Evolutionary conservation across 192 early-diverging fungal genomes (phyloP), one percentile per base, ranked within the genome.

Genomic region (Coemansia umbellata): DNA sequence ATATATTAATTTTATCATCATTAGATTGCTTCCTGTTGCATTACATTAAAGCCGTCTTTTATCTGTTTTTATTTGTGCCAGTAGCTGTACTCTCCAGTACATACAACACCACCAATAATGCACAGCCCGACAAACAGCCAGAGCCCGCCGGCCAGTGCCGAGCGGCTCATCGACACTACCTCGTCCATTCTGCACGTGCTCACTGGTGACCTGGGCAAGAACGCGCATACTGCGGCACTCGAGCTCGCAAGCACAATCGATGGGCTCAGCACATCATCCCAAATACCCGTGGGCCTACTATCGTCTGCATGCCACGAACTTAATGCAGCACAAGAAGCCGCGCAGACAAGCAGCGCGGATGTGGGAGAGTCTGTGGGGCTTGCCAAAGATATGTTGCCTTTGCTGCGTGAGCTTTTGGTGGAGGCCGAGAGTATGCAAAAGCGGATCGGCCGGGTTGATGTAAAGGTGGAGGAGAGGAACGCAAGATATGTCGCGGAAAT

Each of bases 211-310:
- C 28, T 31, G 8, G 49, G 58, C 0, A n/a, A 30, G 15, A 11
- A 31, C 3, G 53, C 65, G n/a, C 58, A 47, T 11, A 9, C 5
- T 33, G 53, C 53, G 5, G 37, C 53, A 10, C 24, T 11, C 11
- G 64, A 60, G 24, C 31, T 67, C 28, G 52, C 36, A 6, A 35
- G 33, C 10, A 37, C 36, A 3, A 44, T 45, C 6, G 58, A 55
- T 1, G 39, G 45, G 3, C n/a, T n/a, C n/a, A n/a, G n/a, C n/a
- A n/a, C n/a, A n/a, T n/a, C n/a, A n/a, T n/a, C n/a, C n/a, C n/a
- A n/a, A n/a, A n/a, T n/a, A n/a, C n/a, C n/a, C n/a, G n/a, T n/a
- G n/a, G n/a, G n/a, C n/a, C n/a, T n/a, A n/a, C n/a, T n/a, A n/a
- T n/a, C n/a, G 36, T 8, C 31, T 39, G 3, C 56, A 35, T 10